Percentiles rank a stretch among this genome's conserved stretches.
Evolutionary conservation across 352 stramenopile genomes (phyloP).

Genomic region (Phytophthora meadii): DNA sequence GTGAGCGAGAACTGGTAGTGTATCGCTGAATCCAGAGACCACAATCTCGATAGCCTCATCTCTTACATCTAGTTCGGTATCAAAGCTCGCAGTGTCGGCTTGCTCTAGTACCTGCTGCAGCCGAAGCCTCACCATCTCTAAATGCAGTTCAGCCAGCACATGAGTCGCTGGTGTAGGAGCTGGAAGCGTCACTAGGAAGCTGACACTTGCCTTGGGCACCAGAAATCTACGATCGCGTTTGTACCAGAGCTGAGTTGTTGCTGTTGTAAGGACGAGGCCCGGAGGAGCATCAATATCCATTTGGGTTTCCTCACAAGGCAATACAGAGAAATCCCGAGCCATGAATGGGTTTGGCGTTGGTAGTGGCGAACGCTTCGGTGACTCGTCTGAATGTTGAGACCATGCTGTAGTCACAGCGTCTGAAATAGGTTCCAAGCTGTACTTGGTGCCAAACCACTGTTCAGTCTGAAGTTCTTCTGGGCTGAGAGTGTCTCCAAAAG

Average conservation of each 20-base stretch:
- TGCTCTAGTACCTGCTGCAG: slow-evolving; percentile 76
- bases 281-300: slow-evolving; percentile 30
- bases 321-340: slow-evolving; percentile 60
- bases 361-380: slow-evolving; percentile 2
- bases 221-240: slow-evolving; percentile 71
- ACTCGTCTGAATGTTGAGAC: slow-evolving; percentile 20
- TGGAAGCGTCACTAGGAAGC: slow-evolving; percentile 68
- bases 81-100: slow-evolving; percentile 62
- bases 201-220: slow-evolving; percentile 73
- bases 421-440: slow-evolving; percentile 48
- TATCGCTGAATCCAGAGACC: slow-evolving; percentile 79
- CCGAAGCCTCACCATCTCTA: slow-evolving; percentile 67
- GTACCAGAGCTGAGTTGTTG: slow-evolving; percentile 77
- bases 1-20: slow-evolving; percentile 57
- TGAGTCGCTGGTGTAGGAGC: slow-evolving; percentile 57
- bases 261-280: slow-evolving; percentile 40
- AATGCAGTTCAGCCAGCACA: slow-evolving; percentile 72
- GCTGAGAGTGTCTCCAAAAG: slow-evolving; percentile 39
- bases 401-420: slow-evolving; percentile 16
- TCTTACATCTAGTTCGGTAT: slow-evolving; percentile 61
- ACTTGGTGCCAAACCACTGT: slow-evolving; percentile 70
- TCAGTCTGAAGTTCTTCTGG: slow-evolving; percentile 35
- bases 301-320: slow-evolving; percentile 30
- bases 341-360: slow-evolving; percentile 76
- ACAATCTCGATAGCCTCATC: slow-evolving; percentile 75